These are phyloP conservation scores for Populus pruinosa DNA, from an alignment of 345 rosid genomes.

Conservation along the genomic window DNA sequence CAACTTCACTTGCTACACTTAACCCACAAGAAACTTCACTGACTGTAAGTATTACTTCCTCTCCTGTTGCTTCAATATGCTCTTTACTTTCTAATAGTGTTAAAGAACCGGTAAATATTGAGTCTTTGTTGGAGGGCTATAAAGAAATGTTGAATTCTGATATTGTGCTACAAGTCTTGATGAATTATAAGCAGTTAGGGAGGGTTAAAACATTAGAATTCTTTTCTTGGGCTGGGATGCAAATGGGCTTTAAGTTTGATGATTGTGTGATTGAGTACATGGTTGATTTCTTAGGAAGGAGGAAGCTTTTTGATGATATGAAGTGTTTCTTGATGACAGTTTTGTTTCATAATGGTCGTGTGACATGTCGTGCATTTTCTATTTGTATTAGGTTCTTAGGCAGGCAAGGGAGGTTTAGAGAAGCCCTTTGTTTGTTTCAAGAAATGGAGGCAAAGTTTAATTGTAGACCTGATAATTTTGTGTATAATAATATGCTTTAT, in stretches of 20 bases:
- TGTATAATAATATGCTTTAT: constrained; percentile 38
- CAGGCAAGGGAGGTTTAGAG: constrained; percentile 31
- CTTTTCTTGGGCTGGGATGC: constrained; percentile 37
- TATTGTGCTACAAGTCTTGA: constrained; percentile 27
- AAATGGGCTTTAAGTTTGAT: constrained; percentile 30
- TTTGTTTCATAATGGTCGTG: constrained; percentile 16
- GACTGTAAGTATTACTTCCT: neutral
- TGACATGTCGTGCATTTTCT: constrained; percentile 28
- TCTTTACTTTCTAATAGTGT: constrained; percentile 15
- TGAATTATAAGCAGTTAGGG: constrained; percentile 33
- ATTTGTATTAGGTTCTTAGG: constrained; percentile 37
- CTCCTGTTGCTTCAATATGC: constrained; percentile 16
- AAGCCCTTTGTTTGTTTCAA: constrained; percentile 34
- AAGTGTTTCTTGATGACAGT: constrained; percentile 23
- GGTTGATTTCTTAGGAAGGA: constrained; percentile 37
- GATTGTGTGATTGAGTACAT: constrained; percentile 30
- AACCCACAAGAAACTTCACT: too few species aligned
- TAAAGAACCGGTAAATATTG: constrained; percentile 5
- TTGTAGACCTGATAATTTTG: constrained; percentile 35
- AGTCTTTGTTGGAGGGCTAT: constrained; percentile 18
- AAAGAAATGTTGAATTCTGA: constrained; percentile 22
- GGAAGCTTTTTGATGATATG: constrained; percentile 42
- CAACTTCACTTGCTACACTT: too few species aligned
- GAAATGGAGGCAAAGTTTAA: constrained; percentile 31
- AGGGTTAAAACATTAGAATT: constrained; percentile 30